Conservation (phyloP, 495 filamentous ascomycete genomes). For the Xylaria telfairii region DNA sequence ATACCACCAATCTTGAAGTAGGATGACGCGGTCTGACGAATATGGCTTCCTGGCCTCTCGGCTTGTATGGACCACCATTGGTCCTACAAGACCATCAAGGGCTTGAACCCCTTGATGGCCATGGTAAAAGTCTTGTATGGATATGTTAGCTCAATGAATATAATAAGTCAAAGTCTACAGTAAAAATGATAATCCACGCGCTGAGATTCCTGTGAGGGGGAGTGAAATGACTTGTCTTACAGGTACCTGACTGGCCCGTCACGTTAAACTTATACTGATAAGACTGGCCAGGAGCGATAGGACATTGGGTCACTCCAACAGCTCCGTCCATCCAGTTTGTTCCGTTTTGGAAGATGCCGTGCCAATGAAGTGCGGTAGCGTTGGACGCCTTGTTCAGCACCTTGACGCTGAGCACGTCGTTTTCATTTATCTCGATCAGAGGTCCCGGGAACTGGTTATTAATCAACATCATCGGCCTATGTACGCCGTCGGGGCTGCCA, state of each 20-base stretch:
- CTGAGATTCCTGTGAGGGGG: neutral
- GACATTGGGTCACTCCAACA: constrained; percentile 69
- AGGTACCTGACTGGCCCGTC: constrained; percentile 53
- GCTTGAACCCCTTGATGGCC: constrained; percentile 50
- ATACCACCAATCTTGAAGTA: constrained; percentile 67
- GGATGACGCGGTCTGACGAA: constrained; percentile 57
- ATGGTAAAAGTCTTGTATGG: constrained; percentile 45
- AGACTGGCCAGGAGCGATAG: constrained; percentile 61
- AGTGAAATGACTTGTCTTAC: constrained; percentile 30
- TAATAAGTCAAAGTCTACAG: neutral
- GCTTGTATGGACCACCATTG: constrained; percentile 59
- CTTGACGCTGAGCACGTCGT: constrained; percentile 54
- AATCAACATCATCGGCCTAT: constrained; percentile 55
- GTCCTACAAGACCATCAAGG: constrained; percentile 62
- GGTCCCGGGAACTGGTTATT: constrained; percentile 61
- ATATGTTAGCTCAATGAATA: constrained; percentile 35
- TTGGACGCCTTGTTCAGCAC: constrained; percentile 52
- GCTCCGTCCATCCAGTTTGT: constrained; percentile 70
- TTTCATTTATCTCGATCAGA: constrained; percentile 55
- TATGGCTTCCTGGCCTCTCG: constrained; percentile 53
- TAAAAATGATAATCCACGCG: neutral
- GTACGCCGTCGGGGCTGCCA: constrained; percentile 61
- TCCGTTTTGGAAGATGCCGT: constrained; percentile 68
- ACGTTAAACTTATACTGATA: constrained; percentile 54
- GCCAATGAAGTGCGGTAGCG: constrained; percentile 65